Conservation (phyloP, 441 rosid genomes). For the Sinapis alba region DNA sequence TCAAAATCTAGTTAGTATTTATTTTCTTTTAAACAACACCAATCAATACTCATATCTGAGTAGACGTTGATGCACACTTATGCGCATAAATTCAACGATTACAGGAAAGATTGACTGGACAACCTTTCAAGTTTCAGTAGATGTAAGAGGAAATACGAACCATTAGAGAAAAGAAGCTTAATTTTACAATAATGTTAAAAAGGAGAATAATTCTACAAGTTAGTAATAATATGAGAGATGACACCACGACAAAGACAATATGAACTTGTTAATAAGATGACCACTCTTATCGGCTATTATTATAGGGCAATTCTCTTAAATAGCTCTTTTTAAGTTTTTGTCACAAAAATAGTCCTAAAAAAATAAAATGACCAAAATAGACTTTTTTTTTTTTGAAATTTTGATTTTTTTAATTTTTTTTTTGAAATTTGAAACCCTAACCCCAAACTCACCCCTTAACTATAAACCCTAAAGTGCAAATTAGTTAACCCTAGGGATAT, state of each 20-base stretch:
- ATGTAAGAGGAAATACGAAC: background rate
- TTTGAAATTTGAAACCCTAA: too few species aligned
- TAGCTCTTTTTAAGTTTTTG: too few species aligned
- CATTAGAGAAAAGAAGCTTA: background rate
- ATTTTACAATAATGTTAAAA: background rate
- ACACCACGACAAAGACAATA: slow-evolving; percentile 30
- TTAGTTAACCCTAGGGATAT: too few species aligned
- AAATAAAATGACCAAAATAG: too few species aligned
- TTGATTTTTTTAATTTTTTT: too few species aligned
- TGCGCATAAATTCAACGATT: slow-evolving; percentile 17
- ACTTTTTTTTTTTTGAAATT: too few species aligned
- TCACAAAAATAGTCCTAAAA: too few species aligned
- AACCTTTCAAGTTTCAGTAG: background rate
- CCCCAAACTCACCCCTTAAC: too few species aligned
- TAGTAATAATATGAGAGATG: background rate
- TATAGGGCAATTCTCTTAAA: too few species aligned
- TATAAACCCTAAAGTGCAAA: too few species aligned
- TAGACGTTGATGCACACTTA: slow-evolving; percentile 10
- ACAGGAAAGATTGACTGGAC: background rate
- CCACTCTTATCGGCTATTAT: slow-evolving; percentile 14
- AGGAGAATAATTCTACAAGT: background rate
- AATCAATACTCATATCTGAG: background rate
- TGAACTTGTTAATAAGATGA: slow-evolving; percentile 7
- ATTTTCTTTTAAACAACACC: background rate
- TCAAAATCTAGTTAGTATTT: too few species aligned